Percentiles rank a stretch among this genome's conserved stretches.
Conservation (phyloP, 2,329 filamentous ascomycete genomes). For the Ophiostoma ips region DNA sequence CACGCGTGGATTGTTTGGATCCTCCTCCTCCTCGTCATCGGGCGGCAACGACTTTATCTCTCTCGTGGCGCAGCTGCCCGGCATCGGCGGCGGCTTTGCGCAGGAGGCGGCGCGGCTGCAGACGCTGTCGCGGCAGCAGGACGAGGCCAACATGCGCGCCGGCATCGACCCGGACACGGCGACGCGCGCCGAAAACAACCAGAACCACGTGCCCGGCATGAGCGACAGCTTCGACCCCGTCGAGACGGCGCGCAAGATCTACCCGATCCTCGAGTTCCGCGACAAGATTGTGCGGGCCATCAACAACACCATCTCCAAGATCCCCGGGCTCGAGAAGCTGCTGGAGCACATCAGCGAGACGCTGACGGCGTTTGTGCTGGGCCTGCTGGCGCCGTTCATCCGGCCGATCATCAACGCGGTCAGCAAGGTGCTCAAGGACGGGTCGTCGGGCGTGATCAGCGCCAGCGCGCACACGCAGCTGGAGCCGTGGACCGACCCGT, state of each 20-base stretch:
- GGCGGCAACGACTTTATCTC: constrained; percentile 49
- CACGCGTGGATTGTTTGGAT: constrained; percentile 22
- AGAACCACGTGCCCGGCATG: constrained; percentile 57
- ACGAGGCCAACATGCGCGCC: constrained; percentile 37
- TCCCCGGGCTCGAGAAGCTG: constrained; percentile 79
- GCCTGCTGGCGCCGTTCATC: constrained; percentile 80
- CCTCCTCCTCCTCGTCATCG: too few relatives aligned
- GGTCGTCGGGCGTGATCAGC: constrained; percentile 57
- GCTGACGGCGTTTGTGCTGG: constrained; percentile 80
- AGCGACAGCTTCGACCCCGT: constrained; percentile 63
- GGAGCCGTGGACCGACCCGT: constrained; percentile 65
- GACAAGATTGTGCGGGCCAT: constrained; percentile 88
- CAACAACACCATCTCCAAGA: constrained; percentile 72
- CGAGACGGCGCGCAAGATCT: constrained; percentile 68
- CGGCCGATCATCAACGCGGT: constrained; percentile 82
- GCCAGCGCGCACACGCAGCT: constrained; percentile 61
- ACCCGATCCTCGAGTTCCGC: constrained; percentile 85
- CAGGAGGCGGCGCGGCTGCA: constrained; percentile 51
- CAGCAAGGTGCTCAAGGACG: constrained; percentile 70
- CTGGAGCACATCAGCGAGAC: constrained; percentile 91
- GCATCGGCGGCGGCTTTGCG: constrained; percentile 50
- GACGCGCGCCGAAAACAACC: constrained; percentile 27
- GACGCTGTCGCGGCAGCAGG: constrained; percentile 46
- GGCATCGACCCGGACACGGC: constrained; percentile 15
- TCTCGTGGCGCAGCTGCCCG: constrained; percentile 63